Evolutionary conservation across 345 rosid species (phyloP).

Genomic region (Bretschneidera sinensis): DNA sequence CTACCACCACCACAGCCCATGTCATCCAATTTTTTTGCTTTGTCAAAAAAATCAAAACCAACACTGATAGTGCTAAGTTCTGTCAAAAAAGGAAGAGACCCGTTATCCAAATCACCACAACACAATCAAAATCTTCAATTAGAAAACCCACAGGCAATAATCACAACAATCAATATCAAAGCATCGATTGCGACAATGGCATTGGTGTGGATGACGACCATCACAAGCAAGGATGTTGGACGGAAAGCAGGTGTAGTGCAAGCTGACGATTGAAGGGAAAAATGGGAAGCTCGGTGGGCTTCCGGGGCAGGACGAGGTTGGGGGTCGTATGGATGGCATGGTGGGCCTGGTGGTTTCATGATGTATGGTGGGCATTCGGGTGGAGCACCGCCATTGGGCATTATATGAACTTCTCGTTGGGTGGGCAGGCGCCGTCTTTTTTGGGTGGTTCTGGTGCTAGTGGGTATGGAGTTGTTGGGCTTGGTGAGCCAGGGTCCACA

Average conservation of each 20-base stretch:
- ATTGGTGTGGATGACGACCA: conserved; percentile 64
- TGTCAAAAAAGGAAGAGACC: no score
- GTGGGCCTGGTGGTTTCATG: conserved; percentile 28
- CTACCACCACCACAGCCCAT: no score
- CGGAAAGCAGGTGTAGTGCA: conserved; percentile 65
- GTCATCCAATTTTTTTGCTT: no score
- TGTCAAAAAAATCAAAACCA: no score
- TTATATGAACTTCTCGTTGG: conserved; percentile 44
- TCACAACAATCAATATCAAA: no score
- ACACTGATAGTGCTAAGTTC: no score
- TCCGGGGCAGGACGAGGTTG: conserved; percentile 25
- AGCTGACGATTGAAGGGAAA: conserved; percentile 76
- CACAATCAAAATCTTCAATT: no score
- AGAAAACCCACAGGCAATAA: no score
- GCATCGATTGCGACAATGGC: no score
- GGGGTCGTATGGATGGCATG: conserved; percentile 47
- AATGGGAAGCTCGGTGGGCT: conserved; percentile 39
- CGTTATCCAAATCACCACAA: no score
- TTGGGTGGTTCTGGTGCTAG: conserved; percentile 29
- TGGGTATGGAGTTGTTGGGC: conserved; percentile 36
- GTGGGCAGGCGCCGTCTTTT: conserved; percentile 40
- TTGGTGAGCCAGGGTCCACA: conserved; percentile 49
- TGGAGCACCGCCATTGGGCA: conserved; percentile 38
- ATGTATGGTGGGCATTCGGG: conserved; percentile 44
- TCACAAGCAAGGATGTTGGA: conserved; percentile 62